A percentile compares a stretch with the other conserved stretches of the same genome.
These are phyloP conservation scores for Forsythia viridissima DNA, from an alignment of 257 asterid species.

Conservation along the genomic window DNA sequence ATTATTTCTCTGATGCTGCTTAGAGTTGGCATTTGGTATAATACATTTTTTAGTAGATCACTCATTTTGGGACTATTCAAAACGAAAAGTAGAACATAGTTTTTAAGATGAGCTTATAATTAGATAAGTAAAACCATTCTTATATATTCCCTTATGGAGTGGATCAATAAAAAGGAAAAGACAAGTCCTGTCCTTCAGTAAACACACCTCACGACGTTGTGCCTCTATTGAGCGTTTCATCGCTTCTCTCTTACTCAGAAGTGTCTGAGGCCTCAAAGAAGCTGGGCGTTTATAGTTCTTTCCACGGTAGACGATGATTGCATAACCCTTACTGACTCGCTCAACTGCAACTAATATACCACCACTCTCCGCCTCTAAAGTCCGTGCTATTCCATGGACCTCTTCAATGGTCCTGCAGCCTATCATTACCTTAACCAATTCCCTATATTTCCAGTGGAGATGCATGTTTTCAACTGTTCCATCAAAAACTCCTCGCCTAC, in stretches of 20 bases:
- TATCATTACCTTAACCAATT: slow-evolving; percentile 82
- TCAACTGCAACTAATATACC: slow-evolving; percentile 97
- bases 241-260: slow-evolving; percentile 88
- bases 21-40: background rate
- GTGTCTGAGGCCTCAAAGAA: slow-evolving; percentile 86
- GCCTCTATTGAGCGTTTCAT: slow-evolving; percentile 89
- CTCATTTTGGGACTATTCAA: background rate
- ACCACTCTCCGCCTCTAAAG: slow-evolving; percentile 91
- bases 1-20: background rate
- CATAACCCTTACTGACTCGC: slow-evolving; percentile 77
- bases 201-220: slow-evolving; percentile 80
- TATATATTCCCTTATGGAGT: background rate
- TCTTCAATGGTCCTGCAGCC: slow-evolving; percentile 71
- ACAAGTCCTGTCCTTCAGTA: background rate
- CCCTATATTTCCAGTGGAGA: slow-evolving; percentile 99
- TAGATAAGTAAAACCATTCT: background rate
- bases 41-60: background rate
- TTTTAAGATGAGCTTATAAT: background rate
- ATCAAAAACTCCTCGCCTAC: slow-evolving; percentile 95
- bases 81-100: background rate
- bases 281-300: slow-evolving; percentile 91
- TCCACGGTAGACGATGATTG: slow-evolving; percentile 89
- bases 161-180: slow-evolving; percentile 10
- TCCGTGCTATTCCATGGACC: slow-evolving; percentile 67
- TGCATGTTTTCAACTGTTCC: slow-evolving; percentile 99